A percentile compares a stretch with the other conserved stretches of the same genome.
Conservation (phyloP, 805 yeast genomes). For the Lachancea kluyveri region DNA sequence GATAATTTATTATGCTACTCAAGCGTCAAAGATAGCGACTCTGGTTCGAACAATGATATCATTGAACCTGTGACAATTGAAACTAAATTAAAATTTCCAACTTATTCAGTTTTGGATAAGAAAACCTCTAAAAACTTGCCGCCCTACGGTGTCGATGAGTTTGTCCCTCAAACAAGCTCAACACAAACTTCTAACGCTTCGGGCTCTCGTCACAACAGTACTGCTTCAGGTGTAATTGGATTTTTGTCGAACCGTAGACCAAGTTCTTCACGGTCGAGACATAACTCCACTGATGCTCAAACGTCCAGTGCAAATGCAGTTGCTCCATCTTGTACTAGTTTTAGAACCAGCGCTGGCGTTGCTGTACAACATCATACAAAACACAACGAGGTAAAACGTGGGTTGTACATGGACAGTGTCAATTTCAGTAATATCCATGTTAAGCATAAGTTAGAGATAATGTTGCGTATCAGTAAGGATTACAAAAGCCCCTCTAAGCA, state of each 20-base stretch:
- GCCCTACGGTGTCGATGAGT: conserved; percentile 31
- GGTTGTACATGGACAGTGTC: conserved; percentile 53
- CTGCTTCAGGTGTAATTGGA: conserved; percentile 16
- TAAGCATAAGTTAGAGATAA: conserved; percentile 63
- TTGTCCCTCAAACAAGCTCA: conserved; percentile 16
- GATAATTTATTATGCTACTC: conserved; percentile 53
- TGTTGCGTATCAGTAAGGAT: conserved; percentile 62
- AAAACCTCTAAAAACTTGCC: conserved; percentile 22
- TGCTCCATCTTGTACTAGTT: conserved; percentile 8
- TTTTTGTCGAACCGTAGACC: conserved; percentile 14
- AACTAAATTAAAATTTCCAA: conserved; percentile 26
- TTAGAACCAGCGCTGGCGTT: conserved; percentile 18
- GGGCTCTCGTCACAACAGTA: conserved; percentile 9
- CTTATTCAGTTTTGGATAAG: conserved; percentile 20
- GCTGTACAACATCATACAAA: conserved; percentile 17
- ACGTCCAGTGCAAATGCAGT: conserved; percentile 1
- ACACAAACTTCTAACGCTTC: neutral
- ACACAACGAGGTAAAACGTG: conserved; percentile 25
- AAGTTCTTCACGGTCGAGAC: conserved; percentile 5
- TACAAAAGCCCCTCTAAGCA: conserved; percentile 37
- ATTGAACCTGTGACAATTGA: conserved; percentile 24
- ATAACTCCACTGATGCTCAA: conserved; percentile 7
- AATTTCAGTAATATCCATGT: conserved; percentile 58
- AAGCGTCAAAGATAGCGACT: conserved; percentile 21
- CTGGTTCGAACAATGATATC: conserved; percentile 13